Percentiles rank a stretch among this genome's conserved stretches.
phyloP scores from a whole-genome alignment of 345 rosid species.

The Eutrema yunnanense region DNA sequence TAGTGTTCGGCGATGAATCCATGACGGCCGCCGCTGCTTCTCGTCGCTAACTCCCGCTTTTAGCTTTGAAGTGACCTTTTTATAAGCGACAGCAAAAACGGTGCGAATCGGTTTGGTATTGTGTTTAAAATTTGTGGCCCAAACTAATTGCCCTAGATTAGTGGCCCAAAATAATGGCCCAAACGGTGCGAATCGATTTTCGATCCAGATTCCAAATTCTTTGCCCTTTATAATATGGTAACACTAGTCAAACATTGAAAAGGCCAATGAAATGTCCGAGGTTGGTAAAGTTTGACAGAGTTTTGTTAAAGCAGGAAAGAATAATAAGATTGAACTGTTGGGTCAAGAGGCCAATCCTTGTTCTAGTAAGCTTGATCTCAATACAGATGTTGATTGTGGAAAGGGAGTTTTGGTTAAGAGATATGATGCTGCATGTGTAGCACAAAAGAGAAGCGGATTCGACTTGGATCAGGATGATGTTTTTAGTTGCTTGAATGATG shows the following conservation, averaged over 20 bases:
- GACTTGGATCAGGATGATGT: not conserved
- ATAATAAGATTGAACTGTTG: not conserved
- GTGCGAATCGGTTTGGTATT: too few species aligned
- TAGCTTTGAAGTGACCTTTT: too few species aligned
- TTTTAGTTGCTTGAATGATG: conserved; percentile 45
- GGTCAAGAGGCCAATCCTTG: conserved; percentile 18
- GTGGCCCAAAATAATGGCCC: too few species aligned
- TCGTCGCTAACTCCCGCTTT: too few species aligned
- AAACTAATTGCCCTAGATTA: too few species aligned
- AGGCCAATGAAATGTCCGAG: conserved; percentile 24
- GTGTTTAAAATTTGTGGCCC: too few species aligned
- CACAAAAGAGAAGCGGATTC: conserved; percentile 33
- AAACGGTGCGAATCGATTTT: too few species aligned
- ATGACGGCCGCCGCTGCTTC: too few species aligned
- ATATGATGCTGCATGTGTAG: conserved; percentile 17
- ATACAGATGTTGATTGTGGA: conserved; percentile 21
- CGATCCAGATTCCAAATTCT: too few species aligned
- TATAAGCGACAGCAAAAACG: too few species aligned
- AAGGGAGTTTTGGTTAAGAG: conserved; percentile 21
- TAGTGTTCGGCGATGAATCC: too few species aligned
- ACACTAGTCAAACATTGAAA: conserved; percentile 6
- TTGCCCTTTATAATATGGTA: not conserved
- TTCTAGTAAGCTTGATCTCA: conserved; percentile 36
- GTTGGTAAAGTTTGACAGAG: not conserved
- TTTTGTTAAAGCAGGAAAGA: not conserved